Evolutionary conservation across 2,329 filamentous ascomycete species (phyloP), one percentile per base, ranked within the genome.

Genomic region (Cryphonectria naterciae): DNA sequence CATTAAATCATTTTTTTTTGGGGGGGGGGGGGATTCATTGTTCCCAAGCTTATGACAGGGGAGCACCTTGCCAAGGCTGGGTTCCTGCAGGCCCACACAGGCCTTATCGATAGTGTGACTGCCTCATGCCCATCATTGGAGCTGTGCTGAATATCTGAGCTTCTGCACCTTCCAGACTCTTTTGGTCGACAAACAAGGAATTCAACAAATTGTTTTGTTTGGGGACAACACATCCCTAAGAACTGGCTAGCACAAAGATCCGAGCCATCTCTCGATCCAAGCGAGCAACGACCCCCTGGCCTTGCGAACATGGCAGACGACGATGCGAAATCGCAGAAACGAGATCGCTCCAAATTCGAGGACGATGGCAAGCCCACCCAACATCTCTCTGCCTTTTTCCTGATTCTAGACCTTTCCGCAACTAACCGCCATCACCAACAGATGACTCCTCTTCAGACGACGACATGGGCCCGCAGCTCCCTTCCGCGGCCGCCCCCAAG

Each of bases 381-480:
- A 22, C 17, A 7, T 25, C 52, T n/a, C 11, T 64, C 17, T 28
- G 37, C 37, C 61, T 8, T 64, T 63, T 19, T 25, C 17, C 10
- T 60, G 37, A 22, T 54, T 43, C 39, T 67, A 39, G 61, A 39
- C 1, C 11, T 49, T 39, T 56, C 28, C 22, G 54, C 63, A 39
- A 39, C 71, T 74, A 37, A 73, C 52, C 35, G 28, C 25, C 25
- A 5, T 25, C 63, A 58, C 61, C 68, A 73, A 73, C 70, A 87
- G 89, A 89, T 68, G 89, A 87, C 77, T 73, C 71, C 43, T 97
- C 93, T 49, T 95, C 93, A 5, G 92, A 94, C 77, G 94, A 98
- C 82, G 95, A 97, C 79, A 96, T 98, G 84, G 96, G 96, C 60
- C 96, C 96, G 39, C 92, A 95, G 76, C 88, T 98, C 41, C 95